Conservation (phyloP, 148 eudicot species). For the Camellia japonica region DNA sequence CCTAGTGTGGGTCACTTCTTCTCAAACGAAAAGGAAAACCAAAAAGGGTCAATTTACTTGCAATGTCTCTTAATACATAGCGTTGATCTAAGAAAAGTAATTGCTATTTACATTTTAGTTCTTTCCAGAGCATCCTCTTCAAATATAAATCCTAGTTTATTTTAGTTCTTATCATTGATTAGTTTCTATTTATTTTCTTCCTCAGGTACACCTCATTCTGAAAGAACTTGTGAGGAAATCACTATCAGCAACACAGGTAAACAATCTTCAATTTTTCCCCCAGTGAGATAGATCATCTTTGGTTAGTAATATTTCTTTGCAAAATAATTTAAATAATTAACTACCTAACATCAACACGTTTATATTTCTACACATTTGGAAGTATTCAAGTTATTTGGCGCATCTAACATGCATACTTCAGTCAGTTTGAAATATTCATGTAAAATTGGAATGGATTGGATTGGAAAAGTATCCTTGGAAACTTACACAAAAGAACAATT, state of each 20-base stretch:
- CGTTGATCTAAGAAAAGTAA: not conserved
- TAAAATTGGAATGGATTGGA: not conserved
- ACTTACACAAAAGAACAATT: too few relatives aligned
- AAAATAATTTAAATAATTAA: not conserved
- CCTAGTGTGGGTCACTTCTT: not conserved
- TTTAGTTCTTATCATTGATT: not conserved
- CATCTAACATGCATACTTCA: too few relatives aligned
- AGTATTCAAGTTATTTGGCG: too few relatives aligned
- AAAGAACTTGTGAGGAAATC: constrained; percentile 97
- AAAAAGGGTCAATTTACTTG: not conserved
- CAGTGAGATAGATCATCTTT: not conserved
- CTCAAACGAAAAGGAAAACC: not conserved
- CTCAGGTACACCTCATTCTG: constrained; percentile 82
- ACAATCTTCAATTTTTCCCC: constrained; percentile 10
- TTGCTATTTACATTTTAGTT: not conserved
- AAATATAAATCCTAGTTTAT: not conserved
- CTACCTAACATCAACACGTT: not conserved
- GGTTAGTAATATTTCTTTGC: not conserved
- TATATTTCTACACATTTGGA: too few relatives aligned
- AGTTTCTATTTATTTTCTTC: not conserved
- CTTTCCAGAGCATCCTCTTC: not conserved
- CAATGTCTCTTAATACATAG: not conserved
- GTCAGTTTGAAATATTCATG: not conserved
- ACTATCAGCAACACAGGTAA: constrained; percentile 72
- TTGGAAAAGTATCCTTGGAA: too few relatives aligned